A percentile compares a stretch with the other conserved stretches of the same genome.
Evolutionary conservation across 257 asterid species (phyloP).

Genomic region (Parsonsia alboflavescens): DNA sequence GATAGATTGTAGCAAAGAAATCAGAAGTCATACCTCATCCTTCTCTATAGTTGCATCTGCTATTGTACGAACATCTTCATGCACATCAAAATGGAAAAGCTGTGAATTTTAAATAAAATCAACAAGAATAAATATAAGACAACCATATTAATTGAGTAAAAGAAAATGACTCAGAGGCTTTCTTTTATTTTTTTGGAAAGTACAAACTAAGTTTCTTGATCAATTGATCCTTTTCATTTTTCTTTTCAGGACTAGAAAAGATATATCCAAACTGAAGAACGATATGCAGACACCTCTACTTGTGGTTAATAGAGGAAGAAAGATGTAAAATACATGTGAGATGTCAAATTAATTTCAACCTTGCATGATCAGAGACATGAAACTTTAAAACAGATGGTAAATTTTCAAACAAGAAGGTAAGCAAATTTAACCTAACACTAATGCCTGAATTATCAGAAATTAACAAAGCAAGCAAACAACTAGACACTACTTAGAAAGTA

Average conservation of each 20-base stretch:
- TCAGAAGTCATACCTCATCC: slow-evolving; percentile 65
- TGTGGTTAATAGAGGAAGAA: too few relatives aligned
- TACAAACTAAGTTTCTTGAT: too few relatives aligned
- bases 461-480: too few relatives aligned
- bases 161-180: neutral
- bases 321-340: neutral
- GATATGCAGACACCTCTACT: neutral
- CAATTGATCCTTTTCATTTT: too few relatives aligned
- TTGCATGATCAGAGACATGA: neutral
- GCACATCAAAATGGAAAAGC: slow-evolving; percentile 99
- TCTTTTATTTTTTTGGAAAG: neutral
- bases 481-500: too few relatives aligned
- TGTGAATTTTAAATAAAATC: slow-evolving; percentile 20
- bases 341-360: neutral
- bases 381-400: neutral
- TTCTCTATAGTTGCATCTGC: slow-evolving; percentile 96
- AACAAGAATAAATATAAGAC: neutral
- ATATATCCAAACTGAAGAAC: neutral
- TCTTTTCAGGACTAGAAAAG: neutral
- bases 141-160: neutral
- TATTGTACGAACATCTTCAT: slow-evolving; percentile 94
- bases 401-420: neutral
- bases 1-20: neutral
- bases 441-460: neutral
- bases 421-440: neutral